phyloP scores from a whole-genome alignment of 768 basidiomycete genomes.

The Leccinum uliginosum region DNA sequence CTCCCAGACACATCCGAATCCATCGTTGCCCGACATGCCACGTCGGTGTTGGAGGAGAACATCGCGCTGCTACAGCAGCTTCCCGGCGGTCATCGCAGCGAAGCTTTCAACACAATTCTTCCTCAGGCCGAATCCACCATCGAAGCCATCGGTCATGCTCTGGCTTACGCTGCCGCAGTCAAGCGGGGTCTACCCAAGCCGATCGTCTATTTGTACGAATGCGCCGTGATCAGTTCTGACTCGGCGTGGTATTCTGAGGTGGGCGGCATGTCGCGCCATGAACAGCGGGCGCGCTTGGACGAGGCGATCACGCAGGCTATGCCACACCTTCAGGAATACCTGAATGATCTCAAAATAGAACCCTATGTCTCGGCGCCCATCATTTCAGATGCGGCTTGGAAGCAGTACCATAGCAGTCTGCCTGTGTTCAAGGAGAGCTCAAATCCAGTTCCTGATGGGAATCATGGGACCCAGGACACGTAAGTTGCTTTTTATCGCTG shows the following conservation, averaged over 20 bases:
- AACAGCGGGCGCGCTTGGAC: slow-evolving; percentile 47
- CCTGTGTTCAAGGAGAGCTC: slow-evolving; percentile 43
- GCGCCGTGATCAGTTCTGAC: slow-evolving; percentile 18
- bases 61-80: slow-evolving; percentile 34
- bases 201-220: slow-evolving; percentile 55
- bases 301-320: slow-evolving; percentile 22
- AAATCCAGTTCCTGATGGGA: slow-evolving; percentile 31
- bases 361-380: slow-evolving; percentile 52
- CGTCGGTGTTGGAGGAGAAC: slow-evolving; percentile 45
- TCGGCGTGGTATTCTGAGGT: slow-evolving; percentile 2
- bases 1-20: slow-evolving; percentile 40
- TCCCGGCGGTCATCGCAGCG: slow-evolving; percentile 20
- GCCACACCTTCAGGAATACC: slow-evolving; percentile 36
- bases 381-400: slow-evolving; percentile 48
- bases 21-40: slow-evolving; percentile 49
- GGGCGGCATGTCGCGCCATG: slow-evolving; percentile 23
- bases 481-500: slow-evolving; percentile 16
- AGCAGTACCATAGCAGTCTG: slow-evolving; percentile 38
- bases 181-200: slow-evolving; percentile 40
- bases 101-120: slow-evolving; percentile 48
- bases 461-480: slow-evolving; percentile 41
- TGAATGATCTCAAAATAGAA: slow-evolving; percentile 43
- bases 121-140: slow-evolving; percentile 51
- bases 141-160: slow-evolving; percentile 61
- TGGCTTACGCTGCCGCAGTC: slow-evolving; percentile 54